phyloP scores from a whole-genome alignment of 371 early-diverging fungal species.

The Neoconidiobolus thromboides region DNA sequence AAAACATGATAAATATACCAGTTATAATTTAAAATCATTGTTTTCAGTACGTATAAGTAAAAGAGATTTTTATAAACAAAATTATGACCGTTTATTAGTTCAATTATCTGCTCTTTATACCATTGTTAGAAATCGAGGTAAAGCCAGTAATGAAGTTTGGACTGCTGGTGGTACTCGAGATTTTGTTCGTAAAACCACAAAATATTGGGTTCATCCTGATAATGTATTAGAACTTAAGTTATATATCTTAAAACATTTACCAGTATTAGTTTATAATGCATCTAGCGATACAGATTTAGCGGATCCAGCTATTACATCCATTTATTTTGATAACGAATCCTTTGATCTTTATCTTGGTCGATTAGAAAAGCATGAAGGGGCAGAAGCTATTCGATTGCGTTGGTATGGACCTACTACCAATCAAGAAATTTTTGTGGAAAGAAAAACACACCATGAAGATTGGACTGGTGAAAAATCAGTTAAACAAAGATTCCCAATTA shows the following conservation, averaged over 20 bases:
- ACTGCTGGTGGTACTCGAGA: slow-evolving; percentile 46
- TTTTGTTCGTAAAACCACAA: slow-evolving; percentile 72
- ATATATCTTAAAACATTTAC: slow-evolving; percentile 81
- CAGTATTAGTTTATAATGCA: slow-evolving; percentile 77
- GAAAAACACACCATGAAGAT: slow-evolving; percentile 94
- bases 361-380: slow-evolving; percentile 82
- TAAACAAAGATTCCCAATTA: slow-evolving; percentile 87
- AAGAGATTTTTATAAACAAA: slow-evolving; percentile 77
- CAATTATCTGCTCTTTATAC: slow-evolving; percentile 77
- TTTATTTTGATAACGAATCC: slow-evolving; percentile 89
- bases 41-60: slow-evolving; percentile 74
- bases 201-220: slow-evolving; percentile 99
- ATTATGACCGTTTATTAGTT: slow-evolving; percentile 73
- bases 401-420: slow-evolving; percentile 56
- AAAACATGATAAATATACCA: slow-evolving; percentile 91
- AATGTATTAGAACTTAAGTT: slow-evolving; percentile 93
- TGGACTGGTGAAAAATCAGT: slow-evolving; percentile 90
- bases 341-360: slow-evolving; percentile 86
- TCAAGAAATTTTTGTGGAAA: slow-evolving; percentile 81
- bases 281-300: slow-evolving; percentile 25
- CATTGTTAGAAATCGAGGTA: slow-evolving; percentile 70
- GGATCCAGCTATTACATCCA: slow-evolving; percentile 71
- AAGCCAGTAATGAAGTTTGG: slow-evolving; percentile 15
- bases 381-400: slow-evolving; percentile 75
- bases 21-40: slow-evolving; percentile 61